Conservation (phyloP, 164 flowering plant genomes). For the Tinospora cordifolia region DNA sequence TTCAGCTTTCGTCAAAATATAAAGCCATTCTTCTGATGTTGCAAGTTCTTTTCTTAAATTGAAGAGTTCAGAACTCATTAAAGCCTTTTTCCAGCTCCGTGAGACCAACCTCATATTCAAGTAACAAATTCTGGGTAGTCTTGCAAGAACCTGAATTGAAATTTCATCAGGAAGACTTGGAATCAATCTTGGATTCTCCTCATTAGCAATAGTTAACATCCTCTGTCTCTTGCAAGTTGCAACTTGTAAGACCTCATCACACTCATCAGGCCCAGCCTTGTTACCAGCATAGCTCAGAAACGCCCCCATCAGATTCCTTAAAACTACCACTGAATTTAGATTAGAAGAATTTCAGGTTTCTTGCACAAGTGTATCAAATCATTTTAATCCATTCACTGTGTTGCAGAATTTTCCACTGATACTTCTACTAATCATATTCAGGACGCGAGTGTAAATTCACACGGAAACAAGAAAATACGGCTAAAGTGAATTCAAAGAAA, state of each 20-base stretch:
- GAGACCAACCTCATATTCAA: conserved; percentile 53
- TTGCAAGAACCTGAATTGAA: conserved; percentile 71
- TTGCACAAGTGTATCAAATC: neutral
- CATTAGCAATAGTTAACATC: conserved; percentile 29
- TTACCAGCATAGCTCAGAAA: conserved; percentile 46
- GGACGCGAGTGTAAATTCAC: neutral
- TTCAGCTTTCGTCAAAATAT: conserved; percentile 49
- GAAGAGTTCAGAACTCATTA: conserved; percentile 49
- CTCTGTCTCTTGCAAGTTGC: conserved; percentile 65
- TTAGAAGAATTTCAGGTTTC: neutral
- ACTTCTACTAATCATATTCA: neutral
- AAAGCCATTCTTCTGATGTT: conserved; percentile 75
- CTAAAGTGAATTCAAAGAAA: neutral
- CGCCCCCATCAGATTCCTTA: conserved; percentile 47
- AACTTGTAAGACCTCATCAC: conserved; percentile 21
- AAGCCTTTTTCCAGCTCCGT: conserved; percentile 53
- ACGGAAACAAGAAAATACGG: neutral
- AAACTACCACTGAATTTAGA: neutral
- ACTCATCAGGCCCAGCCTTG: conserved; percentile 22
- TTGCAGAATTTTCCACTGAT: neutral
- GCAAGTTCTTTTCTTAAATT: conserved; percentile 56
- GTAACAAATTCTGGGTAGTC: conserved; percentile 58
- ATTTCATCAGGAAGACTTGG: conserved; percentile 86
- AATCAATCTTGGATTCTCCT: conserved; percentile 49
- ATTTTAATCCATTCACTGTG: neutral